Conservation (phyloP, 192 early-diverging fungal species). For the Entomortierella lignicola region DNA sequence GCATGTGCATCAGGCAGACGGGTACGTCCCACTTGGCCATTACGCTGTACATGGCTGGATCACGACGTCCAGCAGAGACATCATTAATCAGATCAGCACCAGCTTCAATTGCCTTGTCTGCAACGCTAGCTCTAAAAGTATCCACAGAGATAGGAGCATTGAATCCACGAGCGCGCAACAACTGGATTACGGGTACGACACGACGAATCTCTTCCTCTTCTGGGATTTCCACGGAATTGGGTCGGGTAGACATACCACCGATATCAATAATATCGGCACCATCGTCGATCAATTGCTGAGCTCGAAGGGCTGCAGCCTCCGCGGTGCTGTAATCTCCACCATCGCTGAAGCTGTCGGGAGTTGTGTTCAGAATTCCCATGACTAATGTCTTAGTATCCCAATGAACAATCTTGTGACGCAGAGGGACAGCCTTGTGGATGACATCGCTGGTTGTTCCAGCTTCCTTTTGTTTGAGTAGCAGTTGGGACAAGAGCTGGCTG, state of each 20-base stretch:
- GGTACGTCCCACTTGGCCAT: constrained; percentile 85
- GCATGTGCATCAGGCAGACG: constrained; percentile 97
- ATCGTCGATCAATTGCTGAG: constrained; percentile 72
- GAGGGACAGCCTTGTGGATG: constrained; percentile 67
- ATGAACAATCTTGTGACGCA: constrained; percentile 63
- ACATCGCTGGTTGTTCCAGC: constrained; percentile 34
- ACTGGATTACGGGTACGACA: constrained; percentile 88
- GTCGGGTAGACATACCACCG: constrained; percentile 95
- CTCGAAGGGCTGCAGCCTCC: constrained; percentile 75
- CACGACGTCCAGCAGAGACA: constrained; percentile 87
- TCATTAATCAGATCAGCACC: constrained; percentile 97
- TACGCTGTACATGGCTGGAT: constrained; percentile 82
- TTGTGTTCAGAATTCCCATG: constrained; percentile 98
- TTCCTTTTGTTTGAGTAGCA: constrained; percentile 60
- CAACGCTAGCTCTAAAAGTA: constrained; percentile 89
- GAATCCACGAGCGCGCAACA: constrained; percentile 70
- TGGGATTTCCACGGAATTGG: constrained; percentile 79
- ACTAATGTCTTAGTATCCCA: constrained; percentile 79
- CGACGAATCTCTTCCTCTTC: constrained; percentile 80
- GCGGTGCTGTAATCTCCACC: constrained; percentile 79
- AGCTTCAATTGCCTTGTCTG: constrained; percentile 85
- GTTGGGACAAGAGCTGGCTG: constrained; percentile 73
- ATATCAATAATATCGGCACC: constrained; percentile 96
- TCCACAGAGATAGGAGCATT: constrained; percentile 90
- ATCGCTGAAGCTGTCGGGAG: constrained; percentile 97